Base-by-base conservation (phyloP, 1,284 basidiomycete species). In the Takashimella tepidaria region DNA sequence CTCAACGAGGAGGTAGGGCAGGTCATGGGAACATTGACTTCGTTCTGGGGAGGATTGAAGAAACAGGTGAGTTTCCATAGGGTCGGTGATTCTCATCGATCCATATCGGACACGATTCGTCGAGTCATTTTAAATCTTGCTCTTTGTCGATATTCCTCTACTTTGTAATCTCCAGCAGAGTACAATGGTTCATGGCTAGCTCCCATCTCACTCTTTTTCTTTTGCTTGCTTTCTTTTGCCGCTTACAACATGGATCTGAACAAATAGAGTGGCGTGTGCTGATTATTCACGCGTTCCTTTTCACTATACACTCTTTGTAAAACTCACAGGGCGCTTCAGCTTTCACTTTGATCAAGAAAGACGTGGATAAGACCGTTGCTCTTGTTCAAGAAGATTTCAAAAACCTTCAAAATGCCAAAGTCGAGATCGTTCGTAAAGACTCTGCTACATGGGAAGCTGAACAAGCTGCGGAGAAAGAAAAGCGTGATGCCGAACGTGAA, bases 1-100 rank as follows among this genome's bases (percentile, higher is more conserved):
- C 77, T 93, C 47, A 86, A 92, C 67, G 86, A 91, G 62, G 91
- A 93, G 73, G 88, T 95, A 6, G 81, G 81, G 3, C 86, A 93
- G 69, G 89, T 92, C 21, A 83, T 92, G 49, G 87, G 87, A 20
- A 84, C 87, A 63, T 77, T 92, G n/a, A 86, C 63, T 20, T 62
- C 61, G 27, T 86, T 91, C 70, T 95, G 90, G 90, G 89, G 90
- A 46, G 87, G 88, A 16, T 87, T 92, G 67, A 83, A 84, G 77
- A 88, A 87, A 72, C 88, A 91, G 84, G 90, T 86, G 62, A 63
- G 84, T n/a, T n/a, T n/a, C n/a, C n/a, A n/a, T n/a, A n/a, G n/a
- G n/a, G n/a, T n/a, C n/a, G n/a, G n/a, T n/a, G n/a, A n/a, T n/a
- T n/a, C n/a, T n/a, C n/a, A n/a, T n/a, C n/a, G n/a, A n/a, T n/a